Evolutionary conservation across 1,284 basidiomycete genomes (phyloP), one percentile per base, ranked within the genome.

Genomic region (Trichosporon coremiiforme): DNA sequence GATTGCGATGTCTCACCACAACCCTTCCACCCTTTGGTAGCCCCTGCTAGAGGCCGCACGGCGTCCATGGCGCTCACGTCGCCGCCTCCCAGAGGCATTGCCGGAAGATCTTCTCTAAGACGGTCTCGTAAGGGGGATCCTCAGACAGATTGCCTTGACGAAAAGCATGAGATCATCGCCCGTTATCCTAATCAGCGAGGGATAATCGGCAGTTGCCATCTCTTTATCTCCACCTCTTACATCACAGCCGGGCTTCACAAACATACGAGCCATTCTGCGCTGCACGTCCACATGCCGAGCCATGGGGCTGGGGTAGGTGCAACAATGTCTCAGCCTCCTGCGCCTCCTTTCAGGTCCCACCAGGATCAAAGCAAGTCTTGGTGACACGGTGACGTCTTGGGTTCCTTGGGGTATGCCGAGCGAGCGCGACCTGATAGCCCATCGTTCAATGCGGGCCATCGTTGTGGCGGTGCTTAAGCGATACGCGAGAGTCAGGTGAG

Each of bases 321-420:
- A 53, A 53, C 50, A 53, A 25, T 53, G 50, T 53, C 50, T 53
- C 50, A 53, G 50, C 50, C 50, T 53, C 50, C 50, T 53, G 50
- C 50, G 22, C 50, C 20, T 53, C 50, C 22, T 25, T 53, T 53
- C 50, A 25, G 50, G 41, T n/a, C 20, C 20, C n/a, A 6, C 9
- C 7, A 22, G 50, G 50, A 25, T 25, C 50, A 25, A 22, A 25
- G 20, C 17, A 53, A 22, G 50, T 53, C 50, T 25, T 25, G 20
- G 50, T 53, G 50, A 25, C 50, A 25, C 50, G 50, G 20, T 53
- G 50, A 53, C 50, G 50, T 22, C 50, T 22, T 20, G 20, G 50
- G 50, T 10, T 7, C n/a, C 41, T 4, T 8, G 4, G 17, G 3
- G 10, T 17, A 45, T n/a, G 17, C 5, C 17, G 41, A 45, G 15